Percentiles rank a stretch among this genome's conserved stretches.
Conservation (phyloP, 2,329 filamentous ascomycete species). For the Gnomoniopsis sp. region DNA sequence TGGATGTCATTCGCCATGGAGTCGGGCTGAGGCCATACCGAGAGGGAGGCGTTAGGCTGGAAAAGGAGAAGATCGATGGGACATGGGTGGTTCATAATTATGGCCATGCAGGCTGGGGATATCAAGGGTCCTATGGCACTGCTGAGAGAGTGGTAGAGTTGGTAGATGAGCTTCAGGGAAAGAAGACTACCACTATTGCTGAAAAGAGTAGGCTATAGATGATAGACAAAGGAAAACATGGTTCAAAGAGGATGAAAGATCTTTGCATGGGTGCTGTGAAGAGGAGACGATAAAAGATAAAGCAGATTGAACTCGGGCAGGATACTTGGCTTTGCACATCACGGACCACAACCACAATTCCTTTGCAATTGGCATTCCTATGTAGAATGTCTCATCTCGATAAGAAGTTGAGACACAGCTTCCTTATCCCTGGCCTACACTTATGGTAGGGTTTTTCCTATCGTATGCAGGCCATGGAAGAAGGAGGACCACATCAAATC, state of each 20-base stretch:
- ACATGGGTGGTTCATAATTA: constrained; percentile 76
- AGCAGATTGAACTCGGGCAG: neutral
- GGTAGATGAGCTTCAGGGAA: constrained; percentile 55
- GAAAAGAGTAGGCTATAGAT: constrained; percentile 10
- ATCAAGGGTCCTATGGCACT: constrained; percentile 67
- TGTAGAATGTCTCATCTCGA: neutral
- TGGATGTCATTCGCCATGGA: constrained; percentile 75
- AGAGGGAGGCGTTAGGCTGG: constrained; percentile 69
- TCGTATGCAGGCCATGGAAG: too few relatives aligned
- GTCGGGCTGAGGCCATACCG: constrained; percentile 78
- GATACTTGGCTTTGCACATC: neutral
- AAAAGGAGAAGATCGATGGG: constrained; percentile 65
- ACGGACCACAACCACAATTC: neutral
- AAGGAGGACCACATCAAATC: too few relatives aligned
- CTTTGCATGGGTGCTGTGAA: neutral
- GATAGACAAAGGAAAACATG: neutral
- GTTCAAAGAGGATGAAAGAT: neutral
- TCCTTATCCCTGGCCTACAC: too few relatives aligned
- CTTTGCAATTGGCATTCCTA: too few relatives aligned
- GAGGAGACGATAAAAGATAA: neutral
- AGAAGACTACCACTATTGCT: constrained; percentile 26
- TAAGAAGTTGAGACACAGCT: neutral
- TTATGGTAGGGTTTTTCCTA: too few relatives aligned
- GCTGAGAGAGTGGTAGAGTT: constrained; percentile 63
- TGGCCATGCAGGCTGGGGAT: constrained; percentile 78